These are phyloP conservation scores for Penicillium antarcticum DNA, from an alignment of 495 filamentous ascomycete genomes.

Conservation along the genomic window DNA sequence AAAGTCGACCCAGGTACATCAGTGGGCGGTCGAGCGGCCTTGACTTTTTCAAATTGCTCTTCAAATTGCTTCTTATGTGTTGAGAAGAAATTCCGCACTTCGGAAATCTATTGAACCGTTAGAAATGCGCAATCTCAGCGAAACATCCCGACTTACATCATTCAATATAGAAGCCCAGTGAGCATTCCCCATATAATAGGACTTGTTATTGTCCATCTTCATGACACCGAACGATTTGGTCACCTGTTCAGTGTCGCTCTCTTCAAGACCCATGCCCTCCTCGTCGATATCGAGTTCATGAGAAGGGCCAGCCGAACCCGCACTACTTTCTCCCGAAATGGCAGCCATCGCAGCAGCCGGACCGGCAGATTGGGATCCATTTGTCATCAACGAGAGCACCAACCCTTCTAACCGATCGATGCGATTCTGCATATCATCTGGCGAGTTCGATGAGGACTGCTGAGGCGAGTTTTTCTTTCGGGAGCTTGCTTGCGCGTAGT, in stretches of 20 bases:
- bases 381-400: slow-evolving; percentile 94
- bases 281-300: slow-evolving; percentile 57
- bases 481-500: slow-evolving; percentile 75
- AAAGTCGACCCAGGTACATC: slow-evolving; percentile 64
- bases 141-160: slow-evolving; percentile 53
- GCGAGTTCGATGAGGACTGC: slow-evolving; percentile 53
- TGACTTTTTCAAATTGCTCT: slow-evolving; percentile 59
- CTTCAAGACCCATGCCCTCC: slow-evolving; percentile 52
- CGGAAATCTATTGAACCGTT: slow-evolving; percentile 63
- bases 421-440: slow-evolving; percentile 98
- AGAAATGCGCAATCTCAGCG: background rate
- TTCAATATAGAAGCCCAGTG: slow-evolving; percentile 88
- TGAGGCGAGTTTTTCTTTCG: slow-evolving; percentile 73
- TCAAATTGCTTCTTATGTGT: slow-evolving; percentile 68
- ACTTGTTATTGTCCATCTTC: slow-evolving; percentile 81
- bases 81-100: slow-evolving; percentile 86
- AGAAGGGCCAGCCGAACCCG: slow-evolving; percentile 40
- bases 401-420: slow-evolving; percentile 96
- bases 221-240: slow-evolving; percentile 83
- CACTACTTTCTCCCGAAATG: slow-evolving; percentile 58
- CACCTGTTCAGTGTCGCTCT: slow-evolving; percentile 86
- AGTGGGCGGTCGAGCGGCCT: slow-evolving; percentile 56
- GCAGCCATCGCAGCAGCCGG: slow-evolving; percentile 61
- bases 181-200: slow-evolving; percentile 80
- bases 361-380: slow-evolving; percentile 65